Conservation (phyloP, 495 filamentous ascomycete genomes). For the Podospora comata region DNA sequence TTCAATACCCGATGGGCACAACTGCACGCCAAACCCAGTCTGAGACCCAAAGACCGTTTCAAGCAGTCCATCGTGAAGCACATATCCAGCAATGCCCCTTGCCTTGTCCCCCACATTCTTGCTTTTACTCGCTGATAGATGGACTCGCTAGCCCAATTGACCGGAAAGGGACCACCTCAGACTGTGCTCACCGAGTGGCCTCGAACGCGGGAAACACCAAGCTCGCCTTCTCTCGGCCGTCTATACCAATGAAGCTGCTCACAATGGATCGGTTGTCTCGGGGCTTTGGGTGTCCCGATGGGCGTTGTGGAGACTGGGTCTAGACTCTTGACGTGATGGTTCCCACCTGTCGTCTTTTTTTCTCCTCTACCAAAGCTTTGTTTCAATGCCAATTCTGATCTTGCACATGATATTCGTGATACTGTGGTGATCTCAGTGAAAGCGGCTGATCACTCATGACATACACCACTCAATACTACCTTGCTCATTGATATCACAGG, state of each 20-base stretch:
- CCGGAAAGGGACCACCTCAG: conserved; percentile 3
- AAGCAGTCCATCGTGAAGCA: conserved; percentile 6
- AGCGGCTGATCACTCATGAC: background rate
- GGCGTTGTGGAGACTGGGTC: background rate
- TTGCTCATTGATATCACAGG: background rate
- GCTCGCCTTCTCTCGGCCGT: background rate
- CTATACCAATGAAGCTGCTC: background rate
- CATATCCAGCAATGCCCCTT: conserved; percentile 1
- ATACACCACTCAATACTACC: background rate
- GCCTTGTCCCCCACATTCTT: background rate
- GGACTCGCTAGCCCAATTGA: background rate
- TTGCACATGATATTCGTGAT: background rate
- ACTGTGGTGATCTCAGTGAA: background rate
- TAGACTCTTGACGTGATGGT: conserved; percentile 3
- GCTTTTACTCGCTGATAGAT: background rate
- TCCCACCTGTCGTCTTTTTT: background rate
- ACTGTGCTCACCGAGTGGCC: conserved; percentile 8
- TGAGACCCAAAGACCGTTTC: conserved; percentile 10
- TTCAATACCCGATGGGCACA: background rate
- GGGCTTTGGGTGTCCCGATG: background rate
- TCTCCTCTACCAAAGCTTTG: background rate
- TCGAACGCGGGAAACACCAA: conserved; percentile 8
- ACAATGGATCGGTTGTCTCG: background rate
- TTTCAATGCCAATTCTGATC: background rate
- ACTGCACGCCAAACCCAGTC: conserved; percentile 5